Evolutionary conservation across 2,329 filamentous ascomycete genomes (phyloP), one percentile per base, ranked within the genome.

Genomic region (Arachnomyces sp.): DNA sequence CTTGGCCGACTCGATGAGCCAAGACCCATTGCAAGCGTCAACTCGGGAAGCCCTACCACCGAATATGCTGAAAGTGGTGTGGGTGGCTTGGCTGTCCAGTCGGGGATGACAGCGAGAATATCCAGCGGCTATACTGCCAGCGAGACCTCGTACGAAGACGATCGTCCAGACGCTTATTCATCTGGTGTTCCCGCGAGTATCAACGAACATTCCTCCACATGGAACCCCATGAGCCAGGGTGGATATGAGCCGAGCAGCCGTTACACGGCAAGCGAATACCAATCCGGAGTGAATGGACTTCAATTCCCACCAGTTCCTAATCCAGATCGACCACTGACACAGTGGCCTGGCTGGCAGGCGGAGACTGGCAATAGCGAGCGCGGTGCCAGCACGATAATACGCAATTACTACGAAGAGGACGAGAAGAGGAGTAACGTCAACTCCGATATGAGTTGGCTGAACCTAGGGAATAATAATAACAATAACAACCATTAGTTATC

Each of bases 381-480:
- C 46, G 16, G 40, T 28, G 62, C 60, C 7, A 63, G 59, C 42
- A 45, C 58, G 5, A 42, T 61, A 7, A 60, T 63, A 32, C 59
- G 59, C 2, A 48, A 59, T 1, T 43, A 51, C 14, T 42, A 52
- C 9, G 49, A 58, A 20, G 53, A 53, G 16, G 31, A 50, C 8
- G 50, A 52, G 6, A 34, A 44, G 13, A 42, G 35, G 13, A 47
- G 33, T 16, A 57, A 54, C 34, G 39, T 59, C 43, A 65, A 63
- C 42, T 55, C 61, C 3, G 64, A 67, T 51, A 62, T 67, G 57
- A 66, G 64, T 51, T 67, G 64, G 64, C 50, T 67, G 37, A 65
- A 67, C 46, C 51, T 67, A 28, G 46, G 46, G 11, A 31, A n/a
- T 13, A 28, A 20, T 3, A 12, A n/a, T 29, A 33, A 25, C 17